These are phyloP conservation scores for Globisporangium apiculatum DNA, from an alignment of 352 stramenopile genomes.

Conservation along the genomic window DNA sequence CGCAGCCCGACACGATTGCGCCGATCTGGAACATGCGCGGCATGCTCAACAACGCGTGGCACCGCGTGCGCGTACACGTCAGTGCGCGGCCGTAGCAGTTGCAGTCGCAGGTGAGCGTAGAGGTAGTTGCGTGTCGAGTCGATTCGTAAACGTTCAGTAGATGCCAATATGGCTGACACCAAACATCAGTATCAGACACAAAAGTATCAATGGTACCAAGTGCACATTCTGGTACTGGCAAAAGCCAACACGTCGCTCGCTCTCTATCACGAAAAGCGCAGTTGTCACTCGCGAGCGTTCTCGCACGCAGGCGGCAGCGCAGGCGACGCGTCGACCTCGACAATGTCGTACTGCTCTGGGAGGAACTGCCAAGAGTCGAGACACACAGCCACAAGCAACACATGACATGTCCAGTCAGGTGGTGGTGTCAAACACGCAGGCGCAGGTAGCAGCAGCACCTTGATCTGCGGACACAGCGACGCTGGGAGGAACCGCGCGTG, in stretches of 20 bases:
- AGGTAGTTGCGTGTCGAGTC: no score
- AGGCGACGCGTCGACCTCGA: slow-evolving; percentile 13
- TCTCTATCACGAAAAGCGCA: no score
- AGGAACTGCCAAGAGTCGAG: slow-evolving; percentile 25
- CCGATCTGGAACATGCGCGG: slow-evolving; percentile 98
- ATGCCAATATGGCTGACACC: no score
- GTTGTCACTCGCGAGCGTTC: not conserved
- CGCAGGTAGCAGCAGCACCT: slow-evolving; percentile 19
- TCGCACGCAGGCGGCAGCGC: not conserved
- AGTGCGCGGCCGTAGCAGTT: not conserved
- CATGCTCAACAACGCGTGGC: slow-evolving; percentile 97
- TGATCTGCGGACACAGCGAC: slow-evolving; percentile 65
- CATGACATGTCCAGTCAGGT: not conserved
- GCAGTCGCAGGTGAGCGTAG: no score
- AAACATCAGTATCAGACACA: no score
- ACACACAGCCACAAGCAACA: not conserved
- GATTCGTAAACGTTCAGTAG: no score
- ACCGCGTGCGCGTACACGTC: slow-evolving; percentile 69
- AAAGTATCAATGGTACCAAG: no score
- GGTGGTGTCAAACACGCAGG: not conserved
- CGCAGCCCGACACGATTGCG: slow-evolving; percentile 93
- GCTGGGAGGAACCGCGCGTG: slow-evolving; percentile 63
- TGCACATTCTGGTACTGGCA: no score
- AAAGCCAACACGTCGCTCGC: no score
- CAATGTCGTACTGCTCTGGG: slow-evolving; percentile 43